These are phyloP conservation scores for Tulasnella sp. DNA, from an alignment of 768 basidiomycete genomes.

Conservation along the genomic window DNA sequence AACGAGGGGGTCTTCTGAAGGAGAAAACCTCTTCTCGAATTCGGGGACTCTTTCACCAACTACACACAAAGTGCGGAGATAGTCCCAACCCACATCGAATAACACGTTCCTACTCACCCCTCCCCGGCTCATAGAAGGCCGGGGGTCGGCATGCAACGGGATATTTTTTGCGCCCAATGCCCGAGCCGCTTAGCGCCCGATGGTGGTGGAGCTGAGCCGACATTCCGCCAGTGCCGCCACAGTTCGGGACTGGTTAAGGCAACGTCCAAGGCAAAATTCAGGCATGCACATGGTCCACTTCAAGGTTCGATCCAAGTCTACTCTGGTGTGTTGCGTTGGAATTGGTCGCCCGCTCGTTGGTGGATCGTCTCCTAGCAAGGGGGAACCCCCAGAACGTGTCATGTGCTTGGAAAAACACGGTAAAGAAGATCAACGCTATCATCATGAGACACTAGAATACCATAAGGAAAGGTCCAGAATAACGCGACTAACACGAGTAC, in stretches of 20 bases:
- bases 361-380: neutral
- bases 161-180: neutral
- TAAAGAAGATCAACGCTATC: conserved; percentile 12
- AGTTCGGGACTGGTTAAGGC: neutral
- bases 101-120: neutral
- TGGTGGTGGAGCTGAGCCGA: neutral
- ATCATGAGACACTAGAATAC: conserved; percentile 5
- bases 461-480: conserved; percentile 10
- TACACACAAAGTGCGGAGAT: neutral
- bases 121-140: neutral
- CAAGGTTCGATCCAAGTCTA: neutral
- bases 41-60: neutral
- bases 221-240: neutral
- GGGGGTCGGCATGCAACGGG: neutral
- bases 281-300: neutral
- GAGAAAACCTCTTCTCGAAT: neutral
- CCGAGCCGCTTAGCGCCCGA: neutral
- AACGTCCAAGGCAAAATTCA: neutral
- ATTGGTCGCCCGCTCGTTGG: neutral
- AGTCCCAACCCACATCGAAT: neutral
- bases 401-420: neutral
- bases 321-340: neutral
- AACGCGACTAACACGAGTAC: neutral
- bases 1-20: neutral
- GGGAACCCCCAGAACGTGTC: conserved; percentile 14